These are phyloP conservation scores for Dothideomycetidae sp. DNA, from an alignment of 2,329 filamentous ascomycete genomes.

Conservation along the genomic window DNA sequence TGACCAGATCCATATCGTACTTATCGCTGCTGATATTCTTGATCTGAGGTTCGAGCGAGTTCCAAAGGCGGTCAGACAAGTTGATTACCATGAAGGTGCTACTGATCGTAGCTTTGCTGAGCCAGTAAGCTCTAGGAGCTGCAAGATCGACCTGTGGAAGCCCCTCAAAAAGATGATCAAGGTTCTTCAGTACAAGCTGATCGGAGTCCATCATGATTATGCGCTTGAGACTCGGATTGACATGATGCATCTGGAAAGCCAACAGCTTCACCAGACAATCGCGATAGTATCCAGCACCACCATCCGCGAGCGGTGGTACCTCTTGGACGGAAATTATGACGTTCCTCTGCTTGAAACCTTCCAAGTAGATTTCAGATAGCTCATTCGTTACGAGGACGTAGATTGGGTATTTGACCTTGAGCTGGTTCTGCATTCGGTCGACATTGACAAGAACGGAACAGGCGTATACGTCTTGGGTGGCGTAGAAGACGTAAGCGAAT, in stretches of 20 bases:
- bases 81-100: conserved; percentile 19
- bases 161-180: conserved; percentile 19
- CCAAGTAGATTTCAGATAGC: conserved; percentile 14
- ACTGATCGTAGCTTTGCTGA: conserved; percentile 17
- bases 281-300: conserved; percentile 15
- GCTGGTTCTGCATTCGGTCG: conserved; percentile 14
- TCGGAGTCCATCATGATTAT: conserved; percentile 19
- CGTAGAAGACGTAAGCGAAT: conserved; percentile 21
- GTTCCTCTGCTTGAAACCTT: conserved; percentile 10
- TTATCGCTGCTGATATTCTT: conserved; percentile 12
- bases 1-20: conserved; percentile 22
- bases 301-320: conserved; percentile 13
- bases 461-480: conserved; percentile 18
- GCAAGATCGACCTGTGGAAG: conserved; percentile 17
- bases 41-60: conserved; percentile 14
- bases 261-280: conserved; percentile 20
- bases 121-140: conserved; percentile 21
- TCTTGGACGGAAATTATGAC: conserved; percentile 15
- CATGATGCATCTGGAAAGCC: conserved; percentile 18
- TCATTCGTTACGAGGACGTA: conserved; percentile 15
- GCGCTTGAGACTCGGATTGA: conserved; percentile 14
- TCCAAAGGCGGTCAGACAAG: conserved; percentile 18
- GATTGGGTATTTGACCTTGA: conserved; percentile 15
- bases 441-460: conserved; percentile 21
- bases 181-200: conserved; percentile 18